phyloP scores from a whole-genome alignment of 2,329 filamentous ascomycete genomes.

The Penicillium brasilianum region DNA sequence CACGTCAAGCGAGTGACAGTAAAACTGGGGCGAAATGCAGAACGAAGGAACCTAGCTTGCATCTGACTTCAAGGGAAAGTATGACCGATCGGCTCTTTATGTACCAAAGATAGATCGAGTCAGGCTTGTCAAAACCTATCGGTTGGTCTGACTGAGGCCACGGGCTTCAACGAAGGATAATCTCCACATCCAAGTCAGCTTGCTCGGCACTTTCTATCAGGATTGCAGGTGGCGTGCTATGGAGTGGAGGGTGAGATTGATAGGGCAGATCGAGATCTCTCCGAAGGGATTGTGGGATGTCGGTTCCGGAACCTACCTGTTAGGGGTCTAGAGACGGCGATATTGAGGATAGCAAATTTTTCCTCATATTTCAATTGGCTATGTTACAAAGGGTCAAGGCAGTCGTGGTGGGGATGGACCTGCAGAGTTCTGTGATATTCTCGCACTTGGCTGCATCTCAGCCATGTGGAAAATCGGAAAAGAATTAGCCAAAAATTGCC shows the following conservation, averaged over 20 bases:
- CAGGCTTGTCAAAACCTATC: slow-evolving; percentile 16
- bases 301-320: slow-evolving; percentile 5
- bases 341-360: not conserved
- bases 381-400: slow-evolving; percentile 5
- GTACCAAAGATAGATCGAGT: slow-evolving; percentile 4
- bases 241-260: not conserved
- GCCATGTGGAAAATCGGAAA: slow-evolving; percentile 4
- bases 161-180: slow-evolving; percentile 1
- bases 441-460: slow-evolving; percentile 6
- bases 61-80: slow-evolving; percentile 9
- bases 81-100: slow-evolving; percentile 20
- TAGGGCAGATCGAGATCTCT: slow-evolving; percentile 7
- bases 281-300: not conserved
- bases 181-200: slow-evolving; percentile 10
- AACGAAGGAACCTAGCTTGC: slow-evolving; percentile 16
- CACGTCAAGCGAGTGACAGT: slow-evolving; percentile 19
- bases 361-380: slow-evolving; percentile 1
- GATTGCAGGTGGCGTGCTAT: slow-evolving; percentile 6
- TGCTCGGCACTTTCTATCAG: slow-evolving; percentile 4
- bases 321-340: not conserved
- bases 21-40: slow-evolving; percentile 14
- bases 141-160: slow-evolving; percentile 15
- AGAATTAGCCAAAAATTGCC: not conserved
- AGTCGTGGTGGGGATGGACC: not conserved
- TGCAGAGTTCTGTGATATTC: slow-evolving; percentile 9